phyloP scores from a whole-genome alignment of 2,329 filamentous ascomycete species.

The Phyllosticta citribraziliensis region DNA sequence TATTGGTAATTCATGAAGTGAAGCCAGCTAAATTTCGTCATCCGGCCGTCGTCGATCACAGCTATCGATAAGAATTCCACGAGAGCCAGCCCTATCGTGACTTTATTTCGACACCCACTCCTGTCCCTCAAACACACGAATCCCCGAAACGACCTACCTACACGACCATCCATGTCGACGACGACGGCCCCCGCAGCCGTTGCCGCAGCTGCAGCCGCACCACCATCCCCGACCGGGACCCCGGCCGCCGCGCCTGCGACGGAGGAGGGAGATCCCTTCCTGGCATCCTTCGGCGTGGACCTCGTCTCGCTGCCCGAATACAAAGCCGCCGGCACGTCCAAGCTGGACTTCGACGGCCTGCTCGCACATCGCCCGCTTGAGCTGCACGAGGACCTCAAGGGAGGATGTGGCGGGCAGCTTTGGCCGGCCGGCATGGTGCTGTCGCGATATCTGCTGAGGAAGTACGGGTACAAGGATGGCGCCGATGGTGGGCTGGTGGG shows the following conservation, averaged over 20 bases:
- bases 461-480: constrained; percentile 46
- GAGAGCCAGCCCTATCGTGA: background rate
- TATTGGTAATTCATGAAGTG: background rate
- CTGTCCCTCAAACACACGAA: background rate
- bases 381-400: constrained; percentile 74
- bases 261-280: constrained; percentile 13
- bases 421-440: constrained; percentile 93
- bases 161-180: background rate
- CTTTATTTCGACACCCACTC: background rate
- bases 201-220: background rate
- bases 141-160: background rate
- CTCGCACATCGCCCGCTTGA: constrained; percentile 53
- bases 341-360: constrained; percentile 61
- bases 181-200: background rate
- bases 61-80: background rate
- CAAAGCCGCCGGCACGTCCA: constrained; percentile 43
- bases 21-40: background rate
- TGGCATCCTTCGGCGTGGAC: constrained; percentile 42
- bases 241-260: background rate
- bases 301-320: constrained; percentile 45
- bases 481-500: constrained; percentile 35
- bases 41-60: background rate
- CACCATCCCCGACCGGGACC: background rate
- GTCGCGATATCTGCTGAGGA: constrained; percentile 72
- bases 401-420: constrained; percentile 84